Evolutionary conservation across 352 stramenopile genomes (phyloP).

Genomic region (Pythium monospermum): DNA sequence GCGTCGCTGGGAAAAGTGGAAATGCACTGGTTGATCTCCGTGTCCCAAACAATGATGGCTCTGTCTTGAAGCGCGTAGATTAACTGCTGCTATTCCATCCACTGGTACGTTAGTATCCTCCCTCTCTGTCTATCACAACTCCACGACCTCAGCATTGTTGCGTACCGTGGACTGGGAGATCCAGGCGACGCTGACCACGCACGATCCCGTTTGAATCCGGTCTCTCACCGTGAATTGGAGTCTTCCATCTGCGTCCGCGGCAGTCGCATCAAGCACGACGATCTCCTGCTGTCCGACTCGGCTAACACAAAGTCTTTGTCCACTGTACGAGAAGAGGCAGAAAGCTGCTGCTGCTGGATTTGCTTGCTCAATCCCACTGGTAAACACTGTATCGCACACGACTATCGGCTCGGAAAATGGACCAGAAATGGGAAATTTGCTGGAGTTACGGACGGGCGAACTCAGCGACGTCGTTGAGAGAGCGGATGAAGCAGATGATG

Average conservation of each 20-base stretch:
- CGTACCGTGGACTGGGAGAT: conserved; percentile 15
- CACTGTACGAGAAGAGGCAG: conserved; percentile 5
- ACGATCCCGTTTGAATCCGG: conserved; percentile 4
- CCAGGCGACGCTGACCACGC: conserved; percentile 11
- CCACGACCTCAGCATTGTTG: not conserved
- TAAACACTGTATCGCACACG: no score
- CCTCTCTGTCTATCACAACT: not conserved
- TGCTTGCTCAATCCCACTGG: not conserved
- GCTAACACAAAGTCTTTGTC: not conserved
- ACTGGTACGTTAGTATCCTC: no score
- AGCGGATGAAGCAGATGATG: no score
- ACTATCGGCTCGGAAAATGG: no score
- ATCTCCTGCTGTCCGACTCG: not conserved
- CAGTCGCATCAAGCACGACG: conserved; percentile 1
- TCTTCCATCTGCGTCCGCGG: not conserved
- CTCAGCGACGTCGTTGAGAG: no score
- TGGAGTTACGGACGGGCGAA: no score
- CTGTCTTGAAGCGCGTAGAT: conserved; percentile 19
- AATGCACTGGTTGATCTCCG: not conserved
- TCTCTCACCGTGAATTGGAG: not conserved
- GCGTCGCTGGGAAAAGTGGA: conserved; percentile 18
- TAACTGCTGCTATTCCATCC: conserved; percentile 4
- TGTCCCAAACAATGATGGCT: conserved; percentile 20
- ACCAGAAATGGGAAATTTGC: no score
- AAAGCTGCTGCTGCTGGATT: not conserved